Percentiles rank a stretch among this genome's conserved stretches.
Conservation (phyloP, 2,329 filamentous ascomycete genomes). For the Arachnomyces sp. region DNA sequence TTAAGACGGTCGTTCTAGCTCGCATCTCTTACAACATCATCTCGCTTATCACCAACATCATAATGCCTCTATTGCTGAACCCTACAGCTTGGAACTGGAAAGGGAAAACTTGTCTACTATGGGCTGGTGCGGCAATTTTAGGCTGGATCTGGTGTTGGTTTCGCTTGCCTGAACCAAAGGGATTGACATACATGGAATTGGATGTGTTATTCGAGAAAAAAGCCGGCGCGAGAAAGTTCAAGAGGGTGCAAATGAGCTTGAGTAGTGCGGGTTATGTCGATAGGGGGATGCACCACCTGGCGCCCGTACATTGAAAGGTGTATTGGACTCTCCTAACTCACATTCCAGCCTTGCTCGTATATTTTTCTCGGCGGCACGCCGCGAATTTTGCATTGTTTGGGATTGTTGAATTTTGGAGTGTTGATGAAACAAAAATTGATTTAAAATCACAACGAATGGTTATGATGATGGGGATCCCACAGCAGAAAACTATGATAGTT, state of each 20-base stretch:
- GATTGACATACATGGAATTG: slow-evolving; percentile 76
- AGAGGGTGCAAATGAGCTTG: slow-evolving; percentile 30
- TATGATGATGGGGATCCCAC: no score
- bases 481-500: no score
- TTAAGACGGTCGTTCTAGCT: slow-evolving; percentile 85
- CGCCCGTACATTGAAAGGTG: no score
- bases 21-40: slow-evolving; percentile 76
- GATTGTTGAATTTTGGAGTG: no score
- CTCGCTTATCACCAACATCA: slow-evolving; percentile 69
- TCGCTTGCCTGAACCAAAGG: slow-evolving; percentile 70
- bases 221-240: slow-evolving; percentile 65
- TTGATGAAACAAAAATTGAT: no score
- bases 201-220: slow-evolving; percentile 74
- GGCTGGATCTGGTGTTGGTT: slow-evolving; percentile 63
- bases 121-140: slow-evolving; percentile 54
- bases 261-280: no score
- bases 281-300: no score
- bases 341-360: no score
- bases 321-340: no score
- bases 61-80: slow-evolving; percentile 92
- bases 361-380: no score
- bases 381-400: no score
- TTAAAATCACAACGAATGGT: no score
- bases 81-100: slow-evolving; percentile 79
- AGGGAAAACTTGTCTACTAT: slow-evolving; percentile 83